These are phyloP conservation scores for Podospora comata DNA, from an alignment of 495 filamentous ascomycete species.

Conservation along the genomic window DNA sequence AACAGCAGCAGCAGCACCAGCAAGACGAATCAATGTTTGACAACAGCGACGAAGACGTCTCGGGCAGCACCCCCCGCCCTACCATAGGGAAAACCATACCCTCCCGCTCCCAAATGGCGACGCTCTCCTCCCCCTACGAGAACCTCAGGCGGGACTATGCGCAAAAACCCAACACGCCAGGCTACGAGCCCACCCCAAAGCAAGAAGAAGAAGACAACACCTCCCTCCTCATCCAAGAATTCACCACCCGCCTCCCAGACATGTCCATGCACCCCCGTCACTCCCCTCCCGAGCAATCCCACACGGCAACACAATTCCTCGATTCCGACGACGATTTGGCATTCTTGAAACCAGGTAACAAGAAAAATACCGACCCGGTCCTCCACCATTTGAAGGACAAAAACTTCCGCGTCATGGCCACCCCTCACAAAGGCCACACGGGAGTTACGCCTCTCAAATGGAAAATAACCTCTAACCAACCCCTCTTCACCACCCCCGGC, in stretches of 20 bases:
- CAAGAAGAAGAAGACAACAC: slow-evolving; percentile 39
- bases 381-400: slow-evolving; percentile 88
- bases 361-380: slow-evolving; percentile 60
- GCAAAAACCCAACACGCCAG: slow-evolving; percentile 23
- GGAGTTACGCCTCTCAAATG: slow-evolving; percentile 36
- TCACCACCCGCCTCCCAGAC: slow-evolving; percentile 49
- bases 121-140: slow-evolving; percentile 67
- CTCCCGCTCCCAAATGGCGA: slow-evolving; percentile 48
- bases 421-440: slow-evolving; percentile 59
- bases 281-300: slow-evolving; percentile 37
- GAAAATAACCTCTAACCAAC: slow-evolving; percentile 31
- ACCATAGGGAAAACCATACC: slow-evolving; percentile 44
- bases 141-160: slow-evolving; percentile 55
- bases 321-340: neutral
- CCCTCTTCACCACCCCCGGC: slow-evolving; percentile 17
- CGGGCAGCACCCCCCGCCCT: slow-evolving; percentile 52
- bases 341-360: slow-evolving; percentile 17
- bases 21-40: slow-evolving; percentile 54
- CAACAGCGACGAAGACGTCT: slow-evolving; percentile 47
- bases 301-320: slow-evolving; percentile 43
- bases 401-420: slow-evolving; percentile 89
- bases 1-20: slow-evolving; percentile 15
- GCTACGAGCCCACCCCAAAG: neutral
- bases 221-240: slow-evolving; percentile 42
- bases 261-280: slow-evolving; percentile 54